These are phyloP conservation scores for Didymella exigua DNA, from an alignment of 2,329 filamentous ascomycete genomes.

Conservation along the genomic window DNA sequence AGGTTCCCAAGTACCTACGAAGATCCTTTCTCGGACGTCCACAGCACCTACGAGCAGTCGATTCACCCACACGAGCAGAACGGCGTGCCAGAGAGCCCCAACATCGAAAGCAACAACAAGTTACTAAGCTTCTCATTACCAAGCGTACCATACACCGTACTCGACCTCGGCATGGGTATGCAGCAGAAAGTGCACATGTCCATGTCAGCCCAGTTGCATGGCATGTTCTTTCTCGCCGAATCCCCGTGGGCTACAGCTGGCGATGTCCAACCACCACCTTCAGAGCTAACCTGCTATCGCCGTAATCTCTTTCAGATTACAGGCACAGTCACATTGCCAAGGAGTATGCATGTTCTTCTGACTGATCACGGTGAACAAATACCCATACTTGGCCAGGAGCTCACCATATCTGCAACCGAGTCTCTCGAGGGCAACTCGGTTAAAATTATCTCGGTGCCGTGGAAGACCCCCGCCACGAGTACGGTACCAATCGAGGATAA, in stretches of 20 bases:
- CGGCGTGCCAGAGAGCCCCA: constrained; percentile 57
- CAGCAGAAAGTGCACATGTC: constrained; percentile 64
- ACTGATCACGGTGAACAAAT: constrained; percentile 84
- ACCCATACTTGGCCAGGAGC: constrained; percentile 80
- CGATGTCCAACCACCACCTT: constrained; percentile 63
- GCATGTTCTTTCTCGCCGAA: constrained; percentile 88
- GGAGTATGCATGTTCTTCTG: constrained; percentile 78
- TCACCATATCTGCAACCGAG: constrained; percentile 89
- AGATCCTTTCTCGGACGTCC: constrained; percentile 58
- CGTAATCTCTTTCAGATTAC: constrained; percentile 96
- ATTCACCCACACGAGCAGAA: constrained; percentile 53
- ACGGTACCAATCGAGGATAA: constrained; percentile 70
- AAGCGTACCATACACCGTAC: constrained; percentile 60
- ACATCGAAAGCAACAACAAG: constrained; percentile 68
- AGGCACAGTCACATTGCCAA: constrained; percentile 80
- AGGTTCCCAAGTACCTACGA: constrained; percentile 58
- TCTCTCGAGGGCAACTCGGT: constrained; percentile 92
- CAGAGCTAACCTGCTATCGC: constrained; percentile 92
- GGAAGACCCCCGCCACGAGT: constrained; percentile 91
- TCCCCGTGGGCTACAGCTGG: constrained; percentile 68
- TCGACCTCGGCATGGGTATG: constrained; percentile 69
- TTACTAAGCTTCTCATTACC: constrained; percentile 59
- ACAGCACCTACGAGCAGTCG: constrained; percentile 56
- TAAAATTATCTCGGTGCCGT: constrained; percentile 94
- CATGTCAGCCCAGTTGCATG: constrained; percentile 78